Evolutionary conservation across 2,329 filamentous ascomycete species (phyloP).

Genomic region (Sporothrix brasiliensis): DNA sequence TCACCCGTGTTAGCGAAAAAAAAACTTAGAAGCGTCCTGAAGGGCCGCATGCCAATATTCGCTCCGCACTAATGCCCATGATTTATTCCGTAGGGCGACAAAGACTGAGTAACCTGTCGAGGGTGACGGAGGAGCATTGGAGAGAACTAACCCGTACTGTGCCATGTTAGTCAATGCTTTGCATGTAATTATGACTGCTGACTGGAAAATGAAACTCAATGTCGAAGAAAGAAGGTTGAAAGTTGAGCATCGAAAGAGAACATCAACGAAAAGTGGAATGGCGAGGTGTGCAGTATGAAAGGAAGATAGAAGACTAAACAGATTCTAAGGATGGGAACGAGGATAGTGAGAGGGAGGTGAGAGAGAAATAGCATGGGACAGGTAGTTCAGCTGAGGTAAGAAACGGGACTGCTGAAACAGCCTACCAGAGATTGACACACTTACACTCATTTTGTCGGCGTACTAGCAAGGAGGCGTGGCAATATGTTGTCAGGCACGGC

Average conservation of each 20-base stretch:
- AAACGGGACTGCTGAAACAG: constrained; percentile 26
- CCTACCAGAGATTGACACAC: constrained; percentile 28
- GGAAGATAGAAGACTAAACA: not conserved
- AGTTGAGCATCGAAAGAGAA: not conserved
- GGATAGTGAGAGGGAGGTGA: constrained; percentile 9
- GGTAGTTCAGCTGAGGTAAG: constrained; percentile 10
- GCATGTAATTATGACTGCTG: too few relatives aligned
- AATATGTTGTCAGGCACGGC: not conserved
- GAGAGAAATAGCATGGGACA: not conserved
- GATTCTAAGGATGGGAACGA: not conserved
- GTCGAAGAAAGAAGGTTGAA: not conserved
- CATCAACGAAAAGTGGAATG: not conserved
- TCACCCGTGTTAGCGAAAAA: constrained; percentile 41
- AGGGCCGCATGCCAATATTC: not conserved
- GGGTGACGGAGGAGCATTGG: not conserved
- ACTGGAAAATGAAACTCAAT: not conserved
- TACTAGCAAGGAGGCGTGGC: not conserved
- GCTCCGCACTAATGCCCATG: not conserved
- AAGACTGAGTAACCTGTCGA: not conserved
- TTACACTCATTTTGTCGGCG: constrained; percentile 32
- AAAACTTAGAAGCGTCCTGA: not conserved
- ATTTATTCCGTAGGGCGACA: too few relatives aligned
- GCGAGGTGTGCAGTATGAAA: not conserved
- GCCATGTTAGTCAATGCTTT: constrained; percentile 45
- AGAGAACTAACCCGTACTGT: constrained; percentile 58